Evolutionary conservation across 306 rosid species (phyloP), one percentile per base, ranked within the genome.

Genomic region (Dalbergia cochinchinensis): DNA sequence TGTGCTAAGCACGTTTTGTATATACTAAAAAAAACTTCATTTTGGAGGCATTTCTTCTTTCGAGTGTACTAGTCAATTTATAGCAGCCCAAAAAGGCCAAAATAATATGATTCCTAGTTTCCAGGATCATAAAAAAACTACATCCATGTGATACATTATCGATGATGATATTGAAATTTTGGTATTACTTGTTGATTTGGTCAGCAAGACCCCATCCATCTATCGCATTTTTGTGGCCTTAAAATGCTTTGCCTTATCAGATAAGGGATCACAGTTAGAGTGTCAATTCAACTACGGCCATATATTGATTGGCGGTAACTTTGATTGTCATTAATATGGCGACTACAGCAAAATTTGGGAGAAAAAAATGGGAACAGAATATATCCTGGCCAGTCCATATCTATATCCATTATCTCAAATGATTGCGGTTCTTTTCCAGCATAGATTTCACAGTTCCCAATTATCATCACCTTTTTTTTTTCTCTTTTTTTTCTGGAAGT

Each of bases 241-340:
- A 16, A 70, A 70, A 42, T 22, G 64, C 55, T 76, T 76, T 51
- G 12, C 39, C 65, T 45, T 71, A 50, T 72, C 20, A 33, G 79
- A 77, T 22, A 65, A 84, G 60, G 73, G 26, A 75, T 70, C 37
- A 14, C 18, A 11, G 63, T 63, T 65, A 48, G 34, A 71, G 61
- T 77, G 78, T 71, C 80, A 73, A 77, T 77, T 85, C 81, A 58
- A 35, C 12, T 59, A 63, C 8, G 59, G 16, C 11, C 39, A 69
- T 18, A 31, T 18, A 5, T 51, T 74, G 78, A 76, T 75, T 76
- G 82, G 37, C 12, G 20, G 63, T 54, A 77, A 44, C 75, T 11
- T 66, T 11, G n/a, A 45, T 57, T 15, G 41, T 31, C 48, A 44
- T 11, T 45, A 12, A 16, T 42, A 57, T 14, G 42, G 41, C 39